Evolutionary conservation across 176 grass and related monocot genomes (phyloP), one percentile per base, ranked within the genome.

Genomic region (Alopecurus myosuroides): DNA sequence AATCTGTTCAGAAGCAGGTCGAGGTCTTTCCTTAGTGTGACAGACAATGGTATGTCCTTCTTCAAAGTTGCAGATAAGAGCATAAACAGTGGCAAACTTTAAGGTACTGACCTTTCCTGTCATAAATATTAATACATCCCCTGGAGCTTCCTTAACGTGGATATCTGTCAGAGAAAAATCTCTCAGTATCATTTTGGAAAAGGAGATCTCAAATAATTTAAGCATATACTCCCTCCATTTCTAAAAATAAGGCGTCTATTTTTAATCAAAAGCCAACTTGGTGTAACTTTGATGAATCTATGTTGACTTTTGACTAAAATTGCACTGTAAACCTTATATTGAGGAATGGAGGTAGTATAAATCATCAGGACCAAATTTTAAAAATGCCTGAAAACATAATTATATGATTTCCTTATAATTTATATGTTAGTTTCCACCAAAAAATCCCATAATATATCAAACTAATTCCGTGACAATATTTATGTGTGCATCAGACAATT

Each of bases 41-140:
- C 15, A 14, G 17, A 46, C 5, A 42, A 75, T 22, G 17, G 3
- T 81, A 63, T 60, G 67, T 78, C 29, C n/a, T 77, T n/a, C n/a
- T n/a, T 77, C 40, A 44, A 80, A 52, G 46, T 72, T 69, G 30
- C 49, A 41, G 26, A 80, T 57, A 36, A 31, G 62, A 30, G 22
- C 44, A 85, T n/a, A 79, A 45, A 81, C n/a, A 48, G 65, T 57
- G 55, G n/a, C 35, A 50, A 7, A 67, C 1, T n/a, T 41, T 46
- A 33, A 87, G 82, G 36, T 39, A 85, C 89, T 70, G 35, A 98
- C 95, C 95, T 95, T 92, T 90, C 95, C 95, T 31, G 93, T 98
- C 95, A 98, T 93, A 74, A 98, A 98, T 91, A 98, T 98, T 89
- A 98, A 88, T 29, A 98, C 81, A 92, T 98, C 95, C 6, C 95